A percentile compares a stretch with the other conserved stretches of the same genome.
Conservation (phyloP, 805 yeast species). For the Cyberlindnera saturnus region DNA sequence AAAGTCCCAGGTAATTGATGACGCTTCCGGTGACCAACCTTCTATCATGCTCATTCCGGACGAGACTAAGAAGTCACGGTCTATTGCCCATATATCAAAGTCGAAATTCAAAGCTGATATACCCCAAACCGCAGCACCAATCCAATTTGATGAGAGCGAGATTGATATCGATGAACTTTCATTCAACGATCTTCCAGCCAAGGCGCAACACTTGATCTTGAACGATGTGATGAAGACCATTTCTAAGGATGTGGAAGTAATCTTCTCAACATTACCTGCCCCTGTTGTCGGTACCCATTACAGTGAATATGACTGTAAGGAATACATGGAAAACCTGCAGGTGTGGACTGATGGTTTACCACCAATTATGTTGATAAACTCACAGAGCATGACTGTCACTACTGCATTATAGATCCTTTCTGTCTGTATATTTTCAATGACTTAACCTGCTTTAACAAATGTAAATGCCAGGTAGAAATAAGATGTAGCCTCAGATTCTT, state of each 20-base stretch:
- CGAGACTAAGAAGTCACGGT: constrained; percentile 16
- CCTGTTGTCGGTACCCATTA: constrained; percentile 80
- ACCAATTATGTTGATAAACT: constrained; percentile 75
- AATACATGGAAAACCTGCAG: constrained; percentile 70
- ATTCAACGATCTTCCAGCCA: constrained; percentile 86
- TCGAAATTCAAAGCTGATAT: neutral
- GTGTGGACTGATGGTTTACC: constrained; percentile 81
- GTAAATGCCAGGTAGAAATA: constrained; percentile 74
- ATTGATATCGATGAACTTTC: constrained; percentile 36
- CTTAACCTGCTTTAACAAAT: constrained; percentile 50
- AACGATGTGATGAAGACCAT: constrained; percentile 74
- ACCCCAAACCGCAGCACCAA: neutral
- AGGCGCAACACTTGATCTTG: constrained; percentile 82
- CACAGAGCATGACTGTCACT: constrained; percentile 94
- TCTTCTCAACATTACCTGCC: constrained; percentile 86
- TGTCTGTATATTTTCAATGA: neutral
- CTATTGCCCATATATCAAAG: neutral
- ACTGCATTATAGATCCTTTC: constrained; percentile 59
- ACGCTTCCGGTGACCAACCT: constrained; percentile 63
- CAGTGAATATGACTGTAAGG: constrained; percentile 59
- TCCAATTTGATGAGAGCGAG: constrained; percentile 1
- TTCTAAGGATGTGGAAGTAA: constrained; percentile 62
- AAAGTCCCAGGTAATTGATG: constrained; percentile 57
- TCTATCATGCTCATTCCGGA: constrained; percentile 56
- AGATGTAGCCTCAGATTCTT: constrained; percentile 82